Evolutionary conservation across 352 stramenopile genomes (phyloP).

Genomic region (Globisporangium okanoganense): DNA sequence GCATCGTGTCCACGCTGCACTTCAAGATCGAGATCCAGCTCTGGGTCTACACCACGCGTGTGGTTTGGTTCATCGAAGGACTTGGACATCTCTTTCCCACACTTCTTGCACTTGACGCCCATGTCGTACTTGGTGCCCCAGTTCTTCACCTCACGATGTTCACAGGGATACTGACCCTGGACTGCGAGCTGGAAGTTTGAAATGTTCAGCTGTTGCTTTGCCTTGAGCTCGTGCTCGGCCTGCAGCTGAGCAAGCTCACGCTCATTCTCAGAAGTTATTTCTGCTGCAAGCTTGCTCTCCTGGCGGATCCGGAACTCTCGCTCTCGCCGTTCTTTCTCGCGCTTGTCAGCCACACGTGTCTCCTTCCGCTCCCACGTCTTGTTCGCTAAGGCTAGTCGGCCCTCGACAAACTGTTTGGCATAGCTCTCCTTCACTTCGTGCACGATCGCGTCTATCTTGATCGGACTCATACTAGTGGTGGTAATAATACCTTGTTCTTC

Average conservation of each 20-base stretch:
- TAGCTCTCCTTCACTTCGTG: slow-evolving; percentile 51
- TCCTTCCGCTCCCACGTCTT: slow-evolving; percentile 77
- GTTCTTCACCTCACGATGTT: slow-evolving; percentile 54
- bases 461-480: background rate
- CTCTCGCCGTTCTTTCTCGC: slow-evolving; percentile 39
- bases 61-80: slow-evolving; percentile 56
- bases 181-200: slow-evolving; percentile 50
- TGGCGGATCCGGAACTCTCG: slow-evolving; percentile 48
- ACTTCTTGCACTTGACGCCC: slow-evolving; percentile 56
- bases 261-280: slow-evolving; percentile 33
- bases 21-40: slow-evolving; percentile 48
- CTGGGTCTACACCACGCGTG: slow-evolving; percentile 33
- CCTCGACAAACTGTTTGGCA: slow-evolving; percentile 47
- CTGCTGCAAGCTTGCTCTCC: slow-evolving; percentile 36
- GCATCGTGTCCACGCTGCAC: slow-evolving; percentile 43
- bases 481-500: background rate
- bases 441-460: slow-evolving; percentile 17
- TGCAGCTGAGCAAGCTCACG: slow-evolving; percentile 29
- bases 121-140: slow-evolving; percentile 66
- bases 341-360: slow-evolving; percentile 38
- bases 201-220: slow-evolving; percentile 43
- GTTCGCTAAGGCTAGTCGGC: slow-evolving; percentile 46
- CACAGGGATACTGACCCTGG: slow-evolving; percentile 38
- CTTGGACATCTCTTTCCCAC: slow-evolving; percentile 61
- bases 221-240: slow-evolving; percentile 19